Conservation (phyloP, 2,329 filamentous ascomycete genomes). For the Cladophialophora yegresii region DNA sequence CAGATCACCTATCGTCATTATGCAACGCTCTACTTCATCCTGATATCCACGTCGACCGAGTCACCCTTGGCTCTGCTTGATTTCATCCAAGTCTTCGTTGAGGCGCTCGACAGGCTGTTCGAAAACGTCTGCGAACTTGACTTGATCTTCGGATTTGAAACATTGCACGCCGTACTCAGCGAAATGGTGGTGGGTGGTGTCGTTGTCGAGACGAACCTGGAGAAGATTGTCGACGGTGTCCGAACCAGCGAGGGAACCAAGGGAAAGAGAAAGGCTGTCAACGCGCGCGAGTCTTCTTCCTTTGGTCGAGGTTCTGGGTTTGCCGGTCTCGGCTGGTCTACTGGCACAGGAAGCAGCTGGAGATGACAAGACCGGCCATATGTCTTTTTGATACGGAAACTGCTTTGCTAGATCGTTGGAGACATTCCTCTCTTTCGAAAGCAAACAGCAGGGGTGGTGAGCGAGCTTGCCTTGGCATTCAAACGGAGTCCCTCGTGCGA, state of each 20-base stretch:
- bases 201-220: conserved; percentile 51
- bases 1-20: conserved; percentile 98
- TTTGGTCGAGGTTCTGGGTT: conserved; percentile 34
- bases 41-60: conserved; percentile 95
- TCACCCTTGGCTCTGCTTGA: conserved; percentile 93
- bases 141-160: conserved; percentile 98
- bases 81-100: conserved; percentile 96
- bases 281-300: conserved; percentile 42
- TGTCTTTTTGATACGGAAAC: not conserved
- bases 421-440: not conserved
- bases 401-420: not conserved
- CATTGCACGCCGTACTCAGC: conserved; percentile 69
- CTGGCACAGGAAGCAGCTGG: conserved; percentile 36
- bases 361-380: conserved; percentile 17
- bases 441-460: not conserved
- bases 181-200: conserved; percentile 40
- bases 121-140: conserved; percentile 99
- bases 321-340: conserved; percentile 35
- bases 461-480: not conserved
- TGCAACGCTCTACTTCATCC: conserved; percentile 96
- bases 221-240: conserved; percentile 77
- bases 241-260: conserved; percentile 57
- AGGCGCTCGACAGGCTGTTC: conserved; percentile 89
- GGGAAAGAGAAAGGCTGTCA: conserved; percentile 49
- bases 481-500: not conserved